Evolutionary conservation across 2,329 filamentous ascomycete genomes (phyloP), one percentile per base, ranked within the genome.

Genomic region (Sordariomycetes sp.): DNA sequence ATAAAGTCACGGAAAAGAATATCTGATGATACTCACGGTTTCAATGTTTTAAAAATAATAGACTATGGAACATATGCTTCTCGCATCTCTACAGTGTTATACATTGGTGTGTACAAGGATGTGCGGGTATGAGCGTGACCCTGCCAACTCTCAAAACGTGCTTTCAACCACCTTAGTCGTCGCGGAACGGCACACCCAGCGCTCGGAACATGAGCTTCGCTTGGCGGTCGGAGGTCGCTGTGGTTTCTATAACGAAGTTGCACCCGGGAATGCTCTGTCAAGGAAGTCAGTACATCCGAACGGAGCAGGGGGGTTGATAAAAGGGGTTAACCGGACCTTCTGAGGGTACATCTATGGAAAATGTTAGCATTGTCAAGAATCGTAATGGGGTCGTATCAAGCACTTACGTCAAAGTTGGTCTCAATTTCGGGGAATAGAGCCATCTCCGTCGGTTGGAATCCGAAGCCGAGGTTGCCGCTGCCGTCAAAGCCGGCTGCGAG

Each of bases 361-460:
- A 48, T 28, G 46, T 57, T 57, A 57, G 55, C 34, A 18, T n/a
- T 46, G 40, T 46, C 40, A 46, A 8, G 16, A 50, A n/a, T 50
- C 11, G 22, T 11, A 50, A 24, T 14, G 20, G 22, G 22, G 46
- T 4, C n/a, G 20, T 6, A 50, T 50, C 63, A 22, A 20, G 34
- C 51, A 32, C 89, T 80, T 74, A 96, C 90, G 74, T 96, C 90
- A 69, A 94, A 96, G 76, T 96, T 97, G 65, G 90, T 84, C 72
- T 97, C 92, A 53, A 99, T 83, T 76, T 99, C 94, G 0, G 94
- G 94, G 74, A 97, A 99, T 63, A 89, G 76, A 55, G 87, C 84
- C 66, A 96, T 84, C 64, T 88, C 83, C 60, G 90, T 86, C 5
- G 86, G 79, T 16, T 79, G 80, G 65, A 99, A 78, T 64, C 94